Base-by-base conservation (phyloP, 2,329 filamentous ascomycete genomes). In the Cladosporium colombiae region DNA sequence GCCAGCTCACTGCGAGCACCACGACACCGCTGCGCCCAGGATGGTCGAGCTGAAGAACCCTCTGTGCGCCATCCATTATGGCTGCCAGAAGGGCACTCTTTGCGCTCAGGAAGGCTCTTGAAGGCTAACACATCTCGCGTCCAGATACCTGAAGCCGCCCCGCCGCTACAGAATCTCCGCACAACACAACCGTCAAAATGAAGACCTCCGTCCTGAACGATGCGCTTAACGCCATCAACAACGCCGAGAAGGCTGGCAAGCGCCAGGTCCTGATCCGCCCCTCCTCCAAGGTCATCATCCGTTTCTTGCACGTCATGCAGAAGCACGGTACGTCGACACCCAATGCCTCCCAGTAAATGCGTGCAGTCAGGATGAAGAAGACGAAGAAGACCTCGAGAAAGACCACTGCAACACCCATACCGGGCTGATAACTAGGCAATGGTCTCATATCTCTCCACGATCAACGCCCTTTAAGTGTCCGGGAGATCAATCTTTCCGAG, bases 401-500 rank as follows among this genome's bases (percentile, higher is more conserved):
- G 29, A 59, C n/a, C 53, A 25, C 33, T 46, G 44, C 37, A 55
- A 53, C 21, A 66, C 60, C 31, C 37, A 66, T 50, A 69, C 95
- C 95, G 94, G 93, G 90, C 91, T 97, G 92, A 98, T 98, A 98
- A 98, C 95, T 99, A 97, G 94, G 92, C 90, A 89, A 92, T 88
- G 88, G 89, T 94, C 89, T 90, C 88, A 88, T 87, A 75, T 74
- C 70, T 66, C 76, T 86, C 80, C 83, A 97, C 93, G 91, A 90
- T 89, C 86, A 90, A 89, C 92, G 94, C 92, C 93, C 92, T 99
- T 98, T 99, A 98, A 98, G 89, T 96, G 89, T 88, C 92, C 94
- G 95, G 96, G 91, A 99, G 83, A 99, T 95, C 81, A 84, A 91
- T 71, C 75, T 72, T 72, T 73, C 76, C 89, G 89, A 89, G 88